Conservation (phyloP, 352 stramenopile species). For the Pythium oligandrum region DNA sequence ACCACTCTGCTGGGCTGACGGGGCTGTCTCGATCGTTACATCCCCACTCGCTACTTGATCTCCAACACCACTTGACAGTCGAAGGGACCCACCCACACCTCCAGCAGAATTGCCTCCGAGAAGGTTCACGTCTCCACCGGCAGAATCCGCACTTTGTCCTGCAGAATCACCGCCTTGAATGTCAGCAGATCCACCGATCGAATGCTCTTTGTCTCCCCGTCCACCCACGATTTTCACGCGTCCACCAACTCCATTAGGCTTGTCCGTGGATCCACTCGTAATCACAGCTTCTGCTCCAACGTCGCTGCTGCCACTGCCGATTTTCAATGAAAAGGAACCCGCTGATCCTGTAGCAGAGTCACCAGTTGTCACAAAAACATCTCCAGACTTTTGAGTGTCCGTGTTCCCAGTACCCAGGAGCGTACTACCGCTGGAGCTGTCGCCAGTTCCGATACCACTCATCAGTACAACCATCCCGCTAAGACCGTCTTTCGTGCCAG, state of each 20-base stretch:
- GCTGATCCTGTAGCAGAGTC: slow-evolving; percentile 26
- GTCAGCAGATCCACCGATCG: slow-evolving; percentile 35
- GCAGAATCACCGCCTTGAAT: slow-evolving; percentile 35
- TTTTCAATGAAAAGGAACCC: slow-evolving; percentile 33
- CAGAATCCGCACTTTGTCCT: slow-evolving; percentile 13
- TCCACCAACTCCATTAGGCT: slow-evolving; percentile 21
- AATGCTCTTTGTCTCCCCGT: slow-evolving; percentile 26
- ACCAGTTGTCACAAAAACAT: slow-evolving; percentile 37
- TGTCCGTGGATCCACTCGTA: slow-evolving; percentile 17
- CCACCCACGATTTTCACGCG: slow-evolving; percentile 19
- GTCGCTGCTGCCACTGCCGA: slow-evolving; percentile 6
- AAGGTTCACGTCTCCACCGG: slow-evolving; percentile 34
- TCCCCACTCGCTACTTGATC: slow-evolving; percentile 26
- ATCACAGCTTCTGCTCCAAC: slow-evolving; percentile 6
- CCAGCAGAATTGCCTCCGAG: slow-evolving; percentile 36
- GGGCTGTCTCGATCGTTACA: slow-evolving; percentile 26
- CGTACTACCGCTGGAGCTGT: slow-evolving; percentile 32
- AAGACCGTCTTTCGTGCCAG: slow-evolving; percentile 22
- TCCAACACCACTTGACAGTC: slow-evolving; percentile 40
- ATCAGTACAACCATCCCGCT: slow-evolving; percentile 41
- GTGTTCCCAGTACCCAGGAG: slow-evolving; percentile 49
- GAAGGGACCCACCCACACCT: slow-evolving; percentile 38
- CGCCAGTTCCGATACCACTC: slow-evolving; percentile 28
- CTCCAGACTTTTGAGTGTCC: slow-evolving; percentile 28
- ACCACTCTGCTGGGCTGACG: slow-evolving; percentile 4